phyloP scores from a whole-genome alignment of 2,329 filamentous ascomycete genomes.

The Ophiostoma australiae region DNA sequence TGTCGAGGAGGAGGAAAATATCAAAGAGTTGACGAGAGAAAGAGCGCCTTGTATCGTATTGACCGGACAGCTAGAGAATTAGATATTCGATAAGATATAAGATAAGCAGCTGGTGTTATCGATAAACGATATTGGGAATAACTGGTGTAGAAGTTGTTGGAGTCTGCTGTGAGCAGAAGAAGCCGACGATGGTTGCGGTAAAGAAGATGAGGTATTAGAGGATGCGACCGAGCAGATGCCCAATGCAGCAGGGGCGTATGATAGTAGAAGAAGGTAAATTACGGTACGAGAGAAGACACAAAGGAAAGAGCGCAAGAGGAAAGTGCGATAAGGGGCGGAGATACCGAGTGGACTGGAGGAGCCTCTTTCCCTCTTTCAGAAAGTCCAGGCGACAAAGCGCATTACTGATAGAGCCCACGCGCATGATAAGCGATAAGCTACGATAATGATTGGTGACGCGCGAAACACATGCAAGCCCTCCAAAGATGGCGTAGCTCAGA shows the following conservation, averaged over 20 bases:
- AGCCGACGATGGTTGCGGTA: not conserved
- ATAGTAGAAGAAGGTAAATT: not conserved
- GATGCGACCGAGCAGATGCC: not conserved
- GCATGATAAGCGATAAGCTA: conserved; percentile 11
- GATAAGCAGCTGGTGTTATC: not conserved
- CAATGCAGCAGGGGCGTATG: not conserved
- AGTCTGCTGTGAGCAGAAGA: not conserved
- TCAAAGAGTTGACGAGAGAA: not conserved
- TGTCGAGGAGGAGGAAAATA: not conserved
- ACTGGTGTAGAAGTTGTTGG: not conserved
- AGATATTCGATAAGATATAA: not conserved
- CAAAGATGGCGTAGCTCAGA: conserved; percentile 13
- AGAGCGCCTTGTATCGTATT: not conserved
- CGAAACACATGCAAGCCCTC: not conserved
- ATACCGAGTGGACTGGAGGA: conserved; percentile 3
- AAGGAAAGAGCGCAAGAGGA: not conserved
- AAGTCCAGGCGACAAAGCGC: conserved; percentile 20
- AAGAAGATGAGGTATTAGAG: not conserved
- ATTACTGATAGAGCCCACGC: not conserved
- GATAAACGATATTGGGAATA: not conserved
- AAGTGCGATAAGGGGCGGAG: conserved; percentile 11
- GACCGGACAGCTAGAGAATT: not conserved
- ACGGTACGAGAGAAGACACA: not conserved
- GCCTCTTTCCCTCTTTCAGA: conserved; percentile 19
- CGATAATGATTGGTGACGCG: conserved; percentile 14